A percentile compares a stretch with the other conserved stretches of the same genome.
phyloP scores from a whole-genome alignment of 139 green algal genomes.

The Haematococcus lacustris region DNA sequence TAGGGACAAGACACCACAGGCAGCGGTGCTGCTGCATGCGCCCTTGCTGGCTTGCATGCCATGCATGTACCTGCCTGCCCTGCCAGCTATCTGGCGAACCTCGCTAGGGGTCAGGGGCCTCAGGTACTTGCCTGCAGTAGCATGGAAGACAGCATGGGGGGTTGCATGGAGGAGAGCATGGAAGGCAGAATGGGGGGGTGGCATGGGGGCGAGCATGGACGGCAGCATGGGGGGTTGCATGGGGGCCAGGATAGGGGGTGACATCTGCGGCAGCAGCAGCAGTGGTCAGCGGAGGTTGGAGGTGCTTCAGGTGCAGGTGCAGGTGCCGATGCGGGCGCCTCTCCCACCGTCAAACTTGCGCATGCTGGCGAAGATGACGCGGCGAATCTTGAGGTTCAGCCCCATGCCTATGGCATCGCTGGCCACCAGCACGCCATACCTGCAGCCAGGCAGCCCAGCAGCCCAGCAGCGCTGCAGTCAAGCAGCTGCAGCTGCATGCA shows the following conservation, averaged over 20 bases:
- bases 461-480: neutral
- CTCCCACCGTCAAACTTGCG: constrained; percentile 67
- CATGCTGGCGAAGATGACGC: constrained; percentile 82
- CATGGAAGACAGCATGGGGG: too few species aligned
- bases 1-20: neutral
- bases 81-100: constrained; percentile 25
- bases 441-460: neutral
- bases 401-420: constrained; percentile 95
- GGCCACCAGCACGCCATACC: constrained; percentile 75
- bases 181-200: too few species aligned
- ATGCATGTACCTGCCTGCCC: constrained; percentile 22
- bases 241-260: neutral
- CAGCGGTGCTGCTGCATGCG: constrained; percentile 4
- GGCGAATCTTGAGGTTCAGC: constrained; percentile 92
- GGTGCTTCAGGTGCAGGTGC: neutral
- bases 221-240: neutral
- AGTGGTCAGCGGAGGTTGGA: neutral
- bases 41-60: too few species aligned
- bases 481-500: neutral
- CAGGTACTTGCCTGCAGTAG: too few species aligned
- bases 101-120: constrained; percentile 6
- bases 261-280: neutral
- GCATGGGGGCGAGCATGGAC: too few species aligned
- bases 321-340: neutral
- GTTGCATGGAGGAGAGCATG: too few species aligned